Evolutionary conservation across 345 rosid genomes (phyloP), one percentile per base, ranked within the genome.

Genomic region (Nephelium lappaceum): DNA sequence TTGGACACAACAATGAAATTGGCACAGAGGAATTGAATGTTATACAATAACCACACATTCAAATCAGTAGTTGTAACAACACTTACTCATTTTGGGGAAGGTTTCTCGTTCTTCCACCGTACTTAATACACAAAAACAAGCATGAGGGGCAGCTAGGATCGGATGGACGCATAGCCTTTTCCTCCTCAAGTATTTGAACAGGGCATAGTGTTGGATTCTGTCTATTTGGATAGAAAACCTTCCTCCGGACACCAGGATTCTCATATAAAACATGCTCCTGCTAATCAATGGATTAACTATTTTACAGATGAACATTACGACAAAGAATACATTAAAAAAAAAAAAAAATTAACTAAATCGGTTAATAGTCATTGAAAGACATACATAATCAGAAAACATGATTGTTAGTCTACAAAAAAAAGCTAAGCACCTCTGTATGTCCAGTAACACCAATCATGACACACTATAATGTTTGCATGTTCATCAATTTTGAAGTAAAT

Each of bases 91-190:
- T 89, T 76, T 89, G 91, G 23, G 93, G 93, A 71, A 86, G 87
- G 75, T 89, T 89, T 83, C 93, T 83, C 5, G 93, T 86, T 66
- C 87, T 88, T 67, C 93, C 93, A 60, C 93, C 93, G 47, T 89
- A 89, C 81, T 89, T 89, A 11, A 89, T 88, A 83, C 93, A 88
- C 71, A 89, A 82, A 82, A 90, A 90, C 25, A 90, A 72, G 80
- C 82, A 82, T 31, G 91, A 88, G 3, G 93, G 93, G 78, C 89
- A 90, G 81, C 84, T 74, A 53, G 84, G 72, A 83, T 86, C 90
- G 5, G 84, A 78, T 16, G 90, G 89, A 16, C 93, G 93, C 93
- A 90, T 88, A 64, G 80, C 78, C 84, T 78, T 88, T 77, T 90
- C 93, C 77, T 90, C 93, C 76, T 90, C 86, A 9, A 90, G 90